Evolutionary conservation across 345 rosid species (phyloP), one percentile per base, ranked within the genome.

Genomic region (Euclidium syriacum): DNA sequence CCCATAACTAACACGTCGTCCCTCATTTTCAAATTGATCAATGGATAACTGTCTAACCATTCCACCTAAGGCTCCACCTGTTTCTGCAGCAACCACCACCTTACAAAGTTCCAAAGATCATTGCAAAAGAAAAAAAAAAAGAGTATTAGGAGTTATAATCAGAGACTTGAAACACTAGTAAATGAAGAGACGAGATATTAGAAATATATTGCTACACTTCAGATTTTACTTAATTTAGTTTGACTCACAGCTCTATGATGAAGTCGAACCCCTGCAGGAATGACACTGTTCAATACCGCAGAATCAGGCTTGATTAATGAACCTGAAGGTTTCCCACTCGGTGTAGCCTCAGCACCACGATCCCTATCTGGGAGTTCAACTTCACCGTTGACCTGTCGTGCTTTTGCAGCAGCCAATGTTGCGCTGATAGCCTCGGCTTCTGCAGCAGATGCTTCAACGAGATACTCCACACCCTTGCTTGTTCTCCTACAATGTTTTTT

Each of bases 391-490:
- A 74, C 81, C 71, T 87, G 96, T 5, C 97, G 87, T 40, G 99
- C 99, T 83, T 94, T 94, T 1, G 90, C 97, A 69, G 99, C 99
- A 69, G 95, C 95, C 68, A 90, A 72, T n/a, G 99, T 83, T 52
- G 97, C 97, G 80, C 81, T 82, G 58, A 94, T 94, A 60, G 99
- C 99, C 77, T 90, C 97, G 36, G 99, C 99, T 83, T 94, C 99
- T 10, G 88, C 99, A 25, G 99, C 99, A 22, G 99, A 85, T 65
- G 97, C 96, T 75, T 94, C 90, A 70, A 94, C 99, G 62, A 94
- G 81, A 76, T 85, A 90, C 71, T 94, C 97, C 38, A 94, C 97
- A 22, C 95, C 97, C 80, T 90, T 94, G 77, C 69, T 84, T 52
- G 74, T 71, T 78, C 99, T 88, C 84, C 99, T 94, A 82, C 43